Evolutionary conservation across 768 basidiomycete genomes (phyloP).

Genomic region (Lepiota brunneoincarnata): DNA sequence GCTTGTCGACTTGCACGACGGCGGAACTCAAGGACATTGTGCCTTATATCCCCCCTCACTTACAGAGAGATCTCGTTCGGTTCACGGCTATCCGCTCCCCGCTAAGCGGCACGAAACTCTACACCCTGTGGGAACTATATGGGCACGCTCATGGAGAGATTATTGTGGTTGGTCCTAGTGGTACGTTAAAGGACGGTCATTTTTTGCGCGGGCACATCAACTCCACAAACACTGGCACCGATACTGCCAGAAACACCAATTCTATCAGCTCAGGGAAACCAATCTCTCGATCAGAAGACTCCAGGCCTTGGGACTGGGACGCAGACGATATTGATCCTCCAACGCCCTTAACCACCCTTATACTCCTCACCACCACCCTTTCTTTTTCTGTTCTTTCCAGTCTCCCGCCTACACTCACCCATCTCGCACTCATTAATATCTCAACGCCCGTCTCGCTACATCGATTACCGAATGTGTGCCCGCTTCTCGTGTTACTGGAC

Average conservation of each 20-base stretch:
- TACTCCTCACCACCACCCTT: slow-evolving; percentile 49
- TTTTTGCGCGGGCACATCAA: slow-evolving; percentile 27
- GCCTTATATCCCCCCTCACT: slow-evolving; percentile 54
- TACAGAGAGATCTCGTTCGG: slow-evolving; percentile 57
- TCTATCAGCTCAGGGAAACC: neutral
- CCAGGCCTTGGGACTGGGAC: slow-evolving; percentile 41
- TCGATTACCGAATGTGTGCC: slow-evolving; percentile 56
- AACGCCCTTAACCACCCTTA: slow-evolving; percentile 41
- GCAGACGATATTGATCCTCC: slow-evolving; percentile 29
- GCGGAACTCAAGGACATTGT: slow-evolving; percentile 46
- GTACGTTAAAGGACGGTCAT: slow-evolving; percentile 39
- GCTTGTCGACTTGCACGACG: slow-evolving; percentile 38
- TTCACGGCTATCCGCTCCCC: slow-evolving; percentile 58
- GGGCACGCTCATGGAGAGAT: slow-evolving; percentile 64
- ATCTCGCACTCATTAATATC: slow-evolving; percentile 55
- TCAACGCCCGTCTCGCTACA: slow-evolving; percentile 47
- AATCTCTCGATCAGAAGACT: neutral
- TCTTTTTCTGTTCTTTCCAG: slow-evolving; percentile 40
- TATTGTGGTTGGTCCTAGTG: slow-evolving; percentile 56
- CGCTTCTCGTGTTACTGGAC: slow-evolving; percentile 61
- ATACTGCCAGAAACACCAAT: neutral
- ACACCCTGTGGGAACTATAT: slow-evolving; percentile 44
- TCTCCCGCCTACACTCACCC: slow-evolving; percentile 65
- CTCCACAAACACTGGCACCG: slow-evolving; percentile 7
- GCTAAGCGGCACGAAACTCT: slow-evolving; percentile 46